These are phyloP conservation scores for Magnaporthiopsis rhizophila DNA, from an alignment of 2,329 filamentous ascomycete genomes.

Conservation along the genomic window DNA sequence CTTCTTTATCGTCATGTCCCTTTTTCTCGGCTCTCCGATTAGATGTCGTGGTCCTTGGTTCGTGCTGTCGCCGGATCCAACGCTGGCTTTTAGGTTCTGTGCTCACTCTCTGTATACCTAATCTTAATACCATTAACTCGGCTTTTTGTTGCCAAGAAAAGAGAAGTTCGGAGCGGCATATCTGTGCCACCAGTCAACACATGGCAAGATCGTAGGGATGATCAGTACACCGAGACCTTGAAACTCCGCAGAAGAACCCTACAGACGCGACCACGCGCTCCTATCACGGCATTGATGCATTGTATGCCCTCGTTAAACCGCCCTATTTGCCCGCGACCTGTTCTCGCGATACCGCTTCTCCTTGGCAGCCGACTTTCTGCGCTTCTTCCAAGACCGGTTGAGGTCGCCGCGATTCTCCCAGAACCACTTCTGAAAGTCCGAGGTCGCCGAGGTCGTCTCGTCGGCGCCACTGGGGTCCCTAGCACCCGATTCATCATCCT, in stretches of 20 bases:
- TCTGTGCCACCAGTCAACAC: not conserved
- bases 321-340: constrained; percentile 30
- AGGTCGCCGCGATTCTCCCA: constrained; percentile 59
- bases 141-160: not conserved
- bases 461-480: constrained; percentile 9
- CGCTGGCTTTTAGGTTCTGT: not conserved
- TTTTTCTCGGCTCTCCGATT: not conserved
- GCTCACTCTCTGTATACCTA: not conserved
- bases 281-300: too few relatives aligned
- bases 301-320: not conserved
- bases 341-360: constrained; percentile 61
- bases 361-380: constrained; percentile 55
- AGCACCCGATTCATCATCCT: constrained; percentile 13
- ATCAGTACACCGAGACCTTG: not conserved
- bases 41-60: not conserved
- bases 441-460: constrained; percentile 21
- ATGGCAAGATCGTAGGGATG: not conserved
- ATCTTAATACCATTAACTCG: not conserved
- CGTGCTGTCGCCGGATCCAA: too few relatives aligned
- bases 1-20: not conserved
- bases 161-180: not conserved
- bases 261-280: not conserved
- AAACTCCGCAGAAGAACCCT: not conserved
- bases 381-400: constrained; percentile 58
- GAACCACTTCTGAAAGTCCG: constrained; percentile 59